A percentile compares a stretch with the other conserved stretches of the same genome.
phyloP scores from a whole-genome alignment of 805 yeast genomes.

The Limtongia smithiae region DNA sequence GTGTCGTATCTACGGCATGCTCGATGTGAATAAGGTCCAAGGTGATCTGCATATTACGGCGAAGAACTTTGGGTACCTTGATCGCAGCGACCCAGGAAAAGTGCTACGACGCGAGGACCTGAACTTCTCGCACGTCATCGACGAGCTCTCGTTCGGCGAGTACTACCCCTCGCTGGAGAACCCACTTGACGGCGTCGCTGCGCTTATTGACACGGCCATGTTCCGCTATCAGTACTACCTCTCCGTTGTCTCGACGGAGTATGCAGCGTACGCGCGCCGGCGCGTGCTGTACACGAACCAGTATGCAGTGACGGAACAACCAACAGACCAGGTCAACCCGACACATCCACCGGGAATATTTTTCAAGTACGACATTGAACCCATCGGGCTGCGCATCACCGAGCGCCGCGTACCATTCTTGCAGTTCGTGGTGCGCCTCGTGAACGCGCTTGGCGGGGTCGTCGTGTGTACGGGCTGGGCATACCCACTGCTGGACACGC shows the following conservation, averaged over 20 bases:
- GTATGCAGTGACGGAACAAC: slow-evolving; percentile 59
- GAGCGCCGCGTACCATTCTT: slow-evolving; percentile 74
- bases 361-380: slow-evolving; percentile 84
- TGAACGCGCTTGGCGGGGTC: slow-evolving; percentile 80
- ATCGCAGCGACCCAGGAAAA: slow-evolving; percentile 20
- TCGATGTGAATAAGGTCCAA: slow-evolving; percentile 78
- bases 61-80: slow-evolving; percentile 62
- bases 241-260: slow-evolving; percentile 80
- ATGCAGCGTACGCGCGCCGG: slow-evolving; percentile 58
- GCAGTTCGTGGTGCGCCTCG: slow-evolving; percentile 71
- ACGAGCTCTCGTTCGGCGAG: slow-evolving; percentile 86
- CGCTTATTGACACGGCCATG: slow-evolving; percentile 45
- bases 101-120: slow-evolving; percentile 37
- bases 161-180: slow-evolving; percentile 82
- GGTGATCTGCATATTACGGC: slow-evolving; percentile 87
- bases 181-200: slow-evolving; percentile 78
- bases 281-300: slow-evolving; percentile 75
- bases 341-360: slow-evolving; percentile 59
- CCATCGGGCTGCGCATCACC: slow-evolving; percentile 63
- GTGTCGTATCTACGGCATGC: slow-evolving; percentile 79
- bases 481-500: slow-evolving; percentile 14
- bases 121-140: slow-evolving; percentile 79
- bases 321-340: slow-evolving; percentile 29
- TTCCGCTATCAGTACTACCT: slow-evolving; percentile 59
- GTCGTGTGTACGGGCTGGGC: slow-evolving; percentile 43